These are phyloP conservation scores for Aciculosporium take DNA, from an alignment of 2,329 filamentous ascomycete species.

Conservation along the genomic window DNA sequence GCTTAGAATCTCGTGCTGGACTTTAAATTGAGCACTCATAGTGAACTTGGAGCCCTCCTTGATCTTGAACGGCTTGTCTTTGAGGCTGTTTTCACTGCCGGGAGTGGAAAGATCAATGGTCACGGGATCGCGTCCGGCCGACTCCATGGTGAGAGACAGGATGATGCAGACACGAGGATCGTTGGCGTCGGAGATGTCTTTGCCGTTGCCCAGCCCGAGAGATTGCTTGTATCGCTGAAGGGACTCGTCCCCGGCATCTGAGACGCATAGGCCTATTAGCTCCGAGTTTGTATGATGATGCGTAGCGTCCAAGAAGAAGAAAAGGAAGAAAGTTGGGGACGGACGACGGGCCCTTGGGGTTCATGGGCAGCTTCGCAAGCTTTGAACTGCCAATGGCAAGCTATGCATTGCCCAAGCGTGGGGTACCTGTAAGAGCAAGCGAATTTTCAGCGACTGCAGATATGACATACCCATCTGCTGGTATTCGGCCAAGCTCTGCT, in stretches of 20 bases:
- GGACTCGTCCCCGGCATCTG: constrained; percentile 69
- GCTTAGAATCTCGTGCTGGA: constrained; percentile 91
- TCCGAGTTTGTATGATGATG: neutral
- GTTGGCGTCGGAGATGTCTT: constrained; percentile 57
- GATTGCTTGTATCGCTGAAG: constrained; percentile 97
- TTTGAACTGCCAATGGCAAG: neutral
- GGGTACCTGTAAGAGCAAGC: neutral
- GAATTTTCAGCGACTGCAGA: neutral
- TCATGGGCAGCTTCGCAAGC: neutral
- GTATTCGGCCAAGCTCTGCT: constrained; percentile 95
- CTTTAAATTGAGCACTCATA: constrained; percentile 89
- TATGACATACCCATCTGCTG: constrained; percentile 66
- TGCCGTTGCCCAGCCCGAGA: constrained; percentile 67
- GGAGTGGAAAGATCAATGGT: constrained; percentile 71
- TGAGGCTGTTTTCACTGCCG: constrained; percentile 62
- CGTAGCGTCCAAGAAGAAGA: too few relatives aligned
- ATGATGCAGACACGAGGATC: constrained; percentile 90
- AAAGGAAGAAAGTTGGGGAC: too few relatives aligned
- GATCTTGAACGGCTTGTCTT: constrained; percentile 89
- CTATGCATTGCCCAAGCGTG: neutral
- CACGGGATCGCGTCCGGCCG: constrained; percentile 68
- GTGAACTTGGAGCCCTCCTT: constrained; percentile 90
- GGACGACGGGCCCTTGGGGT: too few relatives aligned
- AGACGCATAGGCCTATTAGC: neutral
- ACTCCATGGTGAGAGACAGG: constrained; percentile 75